Percentiles rank a stretch among this genome's conserved stretches.
These are phyloP conservation scores for Solanum pimpinellifolium DNA, from an alignment of 257 asterid species.

Conservation along the genomic window DNA sequence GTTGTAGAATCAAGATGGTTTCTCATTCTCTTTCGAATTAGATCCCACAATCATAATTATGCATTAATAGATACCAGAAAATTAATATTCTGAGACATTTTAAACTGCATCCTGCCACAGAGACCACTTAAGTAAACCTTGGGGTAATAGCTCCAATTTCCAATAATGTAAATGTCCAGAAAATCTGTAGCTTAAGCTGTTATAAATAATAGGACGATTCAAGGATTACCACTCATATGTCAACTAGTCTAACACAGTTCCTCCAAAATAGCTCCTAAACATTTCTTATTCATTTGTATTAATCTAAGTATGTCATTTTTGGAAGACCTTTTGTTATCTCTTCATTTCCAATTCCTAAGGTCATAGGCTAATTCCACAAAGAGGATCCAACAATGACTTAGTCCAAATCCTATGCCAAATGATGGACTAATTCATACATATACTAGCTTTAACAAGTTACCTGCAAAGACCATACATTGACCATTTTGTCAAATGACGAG, in stretches of 20 bases:
- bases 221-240: not conserved
- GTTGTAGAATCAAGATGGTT: not conserved
- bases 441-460: conserved; percentile 20
- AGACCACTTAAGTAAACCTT: not conserved
- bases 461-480: conserved; percentile 86
- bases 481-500: conserved; percentile 74
- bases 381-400: not conserved
- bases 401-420: not conserved
- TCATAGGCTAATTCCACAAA: not conserved
- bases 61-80: not conserved
- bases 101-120: not conserved
- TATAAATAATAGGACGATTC: not conserved
- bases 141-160: not conserved
- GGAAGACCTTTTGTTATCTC: not conserved
- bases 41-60: not conserved
- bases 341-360: not conserved
- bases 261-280: not conserved
- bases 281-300: not conserved
- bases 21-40: not conserved
- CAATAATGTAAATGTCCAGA: not conserved
- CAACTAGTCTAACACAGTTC: not conserved
- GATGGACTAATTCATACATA: not conserved
- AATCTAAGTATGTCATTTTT: not conserved
- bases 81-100: not conserved
- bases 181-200: not conserved